Evolutionary conservation across 2,329 filamentous ascomycete species (phyloP).

Genomic region (Colletotrichum australisinense): DNA sequence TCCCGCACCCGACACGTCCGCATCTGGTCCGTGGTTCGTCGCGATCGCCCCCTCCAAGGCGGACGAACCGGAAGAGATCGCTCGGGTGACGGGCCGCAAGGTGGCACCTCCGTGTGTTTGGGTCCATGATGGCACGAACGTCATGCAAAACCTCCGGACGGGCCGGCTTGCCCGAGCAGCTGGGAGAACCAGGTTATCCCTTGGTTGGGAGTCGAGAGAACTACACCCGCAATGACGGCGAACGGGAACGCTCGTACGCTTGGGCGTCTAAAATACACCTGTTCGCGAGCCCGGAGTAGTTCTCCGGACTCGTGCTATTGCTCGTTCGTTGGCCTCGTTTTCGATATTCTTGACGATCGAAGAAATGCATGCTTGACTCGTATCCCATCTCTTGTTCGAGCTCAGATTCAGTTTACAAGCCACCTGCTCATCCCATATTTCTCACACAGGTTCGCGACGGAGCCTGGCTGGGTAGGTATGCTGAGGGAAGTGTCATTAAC

Average conservation of each 20-base stretch:
- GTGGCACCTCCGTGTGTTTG: constrained; percentile 24
- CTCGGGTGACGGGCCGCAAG: constrained; percentile 11
- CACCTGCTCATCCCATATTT: background rate
- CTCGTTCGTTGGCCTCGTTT: background rate
- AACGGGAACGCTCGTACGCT: background rate
- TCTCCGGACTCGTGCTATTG: background rate
- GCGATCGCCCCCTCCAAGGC: background rate
- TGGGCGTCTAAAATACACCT: background rate
- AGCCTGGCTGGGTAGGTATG: background rate
- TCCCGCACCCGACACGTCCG: background rate
- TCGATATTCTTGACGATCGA: background rate
- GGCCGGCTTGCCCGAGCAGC: constrained; percentile 24
- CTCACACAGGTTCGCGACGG: background rate
- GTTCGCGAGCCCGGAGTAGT: background rate
- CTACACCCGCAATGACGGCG: background rate
- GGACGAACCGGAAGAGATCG: constrained; percentile 11
- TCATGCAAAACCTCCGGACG: constrained; percentile 9
- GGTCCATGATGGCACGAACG: constrained; percentile 5
- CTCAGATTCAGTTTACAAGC: background rate
- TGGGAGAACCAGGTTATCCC: constrained; percentile 4
- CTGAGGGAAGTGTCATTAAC: background rate
- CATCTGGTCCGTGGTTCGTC: constrained; percentile 7
- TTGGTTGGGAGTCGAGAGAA: background rate
- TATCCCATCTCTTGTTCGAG: background rate
- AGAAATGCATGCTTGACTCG: background rate